A percentile compares a stretch with the other conserved stretches of the same genome.
Conservation (phyloP, 768 basidiomycete genomes). For the Gloeostereum incarnatum region DNA sequence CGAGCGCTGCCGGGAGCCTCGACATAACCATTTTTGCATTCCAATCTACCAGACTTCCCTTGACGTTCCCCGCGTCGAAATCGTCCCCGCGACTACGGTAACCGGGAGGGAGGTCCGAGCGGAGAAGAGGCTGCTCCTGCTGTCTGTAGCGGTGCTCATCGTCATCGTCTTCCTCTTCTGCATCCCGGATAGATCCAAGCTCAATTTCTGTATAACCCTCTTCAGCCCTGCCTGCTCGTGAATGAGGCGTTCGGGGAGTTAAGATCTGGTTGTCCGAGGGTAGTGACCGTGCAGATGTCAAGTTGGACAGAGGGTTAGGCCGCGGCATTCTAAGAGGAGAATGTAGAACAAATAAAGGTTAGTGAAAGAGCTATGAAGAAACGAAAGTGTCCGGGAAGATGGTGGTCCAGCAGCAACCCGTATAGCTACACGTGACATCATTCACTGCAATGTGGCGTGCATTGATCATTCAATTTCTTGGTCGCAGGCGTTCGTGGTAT, state of each 20-base stretch:
- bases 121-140: no score
- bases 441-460: no score
- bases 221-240: conserved; percentile 47
- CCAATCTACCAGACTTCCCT: conserved; percentile 5
- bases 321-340: no score
- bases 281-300: conserved; percentile 7
- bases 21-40: conserved; percentile 9
- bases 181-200: conserved; percentile 23
- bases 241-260: conserved; percentile 58
- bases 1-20: conserved; percentile 12
- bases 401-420: no score
- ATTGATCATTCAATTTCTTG: no score
- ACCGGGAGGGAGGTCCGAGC: conserved; percentile 24
- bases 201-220: conserved; percentile 43
- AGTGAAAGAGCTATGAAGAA: no score
- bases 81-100: conserved; percentile 34
- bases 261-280: conserved; percentile 25
- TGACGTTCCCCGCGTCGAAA: conserved; percentile 11
- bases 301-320: conserved; percentile 4
- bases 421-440: no score
- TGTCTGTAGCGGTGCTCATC: no score
- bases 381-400: no score
- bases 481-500: no score
- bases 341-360: no score
- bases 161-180: conserved; percentile 23